Evolutionary conservation across 2,329 filamentous ascomycete species (phyloP), one percentile per base, ranked within the genome.

Genomic region (Cercospora brassicicola): DNA sequence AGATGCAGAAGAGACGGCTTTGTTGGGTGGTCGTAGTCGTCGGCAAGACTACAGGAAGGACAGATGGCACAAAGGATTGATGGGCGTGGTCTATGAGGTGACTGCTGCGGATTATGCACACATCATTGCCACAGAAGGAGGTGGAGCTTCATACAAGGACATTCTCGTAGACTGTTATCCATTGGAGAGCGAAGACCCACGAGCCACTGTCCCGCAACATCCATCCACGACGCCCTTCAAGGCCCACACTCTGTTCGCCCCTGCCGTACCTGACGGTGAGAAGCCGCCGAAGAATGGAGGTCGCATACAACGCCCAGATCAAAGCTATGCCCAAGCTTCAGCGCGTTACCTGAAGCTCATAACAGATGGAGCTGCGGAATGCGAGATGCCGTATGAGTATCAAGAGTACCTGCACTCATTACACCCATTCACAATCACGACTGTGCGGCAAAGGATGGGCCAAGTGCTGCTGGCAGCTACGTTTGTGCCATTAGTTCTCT

Each of bases 71-170:
- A 94, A 93, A 75, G 92, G 92, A 4, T 85, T 99, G 2, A 87
- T 97, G 48, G 95, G 95, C 26, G 93, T 97, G 15, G 95, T 98
- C 3, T 99, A 99, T 82, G 94, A 98, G 81, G 92, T 98, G 31
- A 97, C 93, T 0, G 82, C 85, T 18, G 80, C 86, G 53, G 95
- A 99, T 81, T 99, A 92, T 78, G 86, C 89, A 6, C 91, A 87
- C 68, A 97, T 99, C 73, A 90, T 98, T 69, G 90, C 90, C 4
- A 97, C 94, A 4, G 95, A 99, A 79, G 94, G 94, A 62, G 94
- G 92, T 33, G 94, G 94, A 18, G 82, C 89, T 2, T 86, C 89
- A n/a, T 99, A 99, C 82, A 84, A 90, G 66, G 93, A 98, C 77
- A 88, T 97, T 10, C 77, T 92, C 0, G 89, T 97, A 11, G 88